Evolutionary conservation across 2,329 filamentous ascomycete genomes (phyloP).

Genomic region (Pseudogymnoascus sp.): DNA sequence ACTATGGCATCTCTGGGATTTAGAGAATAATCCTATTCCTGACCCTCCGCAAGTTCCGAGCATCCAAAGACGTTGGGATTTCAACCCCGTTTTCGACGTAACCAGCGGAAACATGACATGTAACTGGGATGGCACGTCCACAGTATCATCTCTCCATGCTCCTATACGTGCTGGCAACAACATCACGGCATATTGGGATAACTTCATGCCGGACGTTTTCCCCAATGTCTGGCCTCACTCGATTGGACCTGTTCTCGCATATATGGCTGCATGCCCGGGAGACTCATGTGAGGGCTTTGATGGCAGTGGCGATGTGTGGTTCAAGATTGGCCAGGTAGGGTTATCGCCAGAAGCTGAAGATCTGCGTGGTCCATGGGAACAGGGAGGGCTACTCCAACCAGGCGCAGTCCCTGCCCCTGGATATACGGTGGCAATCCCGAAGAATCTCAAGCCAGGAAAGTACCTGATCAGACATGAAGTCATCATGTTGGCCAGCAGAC

Average conservation of each 20-base stretch:
- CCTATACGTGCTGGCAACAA: neutral
- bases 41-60: neutral
- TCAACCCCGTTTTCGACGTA: conserved; percentile 3
- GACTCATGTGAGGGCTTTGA: conserved; percentile 12
- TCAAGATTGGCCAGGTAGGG: conserved; percentile 15
- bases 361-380: conserved; percentile 11
- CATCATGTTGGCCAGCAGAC: conserved; percentile 12
- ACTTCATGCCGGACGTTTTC: conserved; percentile 1
- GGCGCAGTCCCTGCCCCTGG: neutral
- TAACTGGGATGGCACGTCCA: neutral
- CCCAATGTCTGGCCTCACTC: neutral
- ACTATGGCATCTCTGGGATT: conserved; percentile 2
- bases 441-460: conserved; percentile 8
- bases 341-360: conserved; percentile 10
- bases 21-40: neutral
- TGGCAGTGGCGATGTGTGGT: conserved; percentile 14
- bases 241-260: conserved; percentile 15
- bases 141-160: neutral
- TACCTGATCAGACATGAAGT: conserved; percentile 16
- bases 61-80: conserved; percentile 1
- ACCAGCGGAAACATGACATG: conserved; percentile 3
- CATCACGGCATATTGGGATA: neutral
- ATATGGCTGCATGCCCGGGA: conserved; percentile 16
- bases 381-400: conserved; percentile 9
- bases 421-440: conserved; percentile 12